Base-by-base conservation (phyloP, 2,329 filamentous ascomycete species). In the Epichloe festucae region DNA sequence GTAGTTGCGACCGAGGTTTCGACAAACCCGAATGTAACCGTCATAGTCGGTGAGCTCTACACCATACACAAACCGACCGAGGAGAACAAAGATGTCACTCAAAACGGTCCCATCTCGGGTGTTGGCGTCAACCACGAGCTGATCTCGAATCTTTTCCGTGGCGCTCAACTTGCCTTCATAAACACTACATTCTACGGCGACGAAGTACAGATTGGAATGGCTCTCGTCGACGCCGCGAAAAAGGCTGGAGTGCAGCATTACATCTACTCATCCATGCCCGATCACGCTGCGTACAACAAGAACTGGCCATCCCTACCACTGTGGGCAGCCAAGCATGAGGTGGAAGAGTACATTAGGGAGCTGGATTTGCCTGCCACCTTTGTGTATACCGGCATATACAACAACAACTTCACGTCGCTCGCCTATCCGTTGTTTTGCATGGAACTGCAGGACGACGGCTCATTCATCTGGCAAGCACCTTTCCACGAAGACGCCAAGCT, bases 101-200 rank as follows among this genome's bases (percentile, higher is more conserved):
- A 72, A 69, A 85, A 75, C 73, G 87, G 67, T 56, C 79, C 64
- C 62, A 85, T 81, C 49, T 73, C 73, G 42, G 78, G 77, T 43
- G 76, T 81, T 55, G 78, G 85, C 56, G 80, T 91, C 62, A 88
- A 89, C 64, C 76, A 82, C 59, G 74, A 74, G 1, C 69, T 95
- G 57, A 85, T 95, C 63, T 75, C 79, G 50, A 77, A 85, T 58
- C 76, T 97, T 19, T 97, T 97, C 74, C 73, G 77, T 39, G 89
- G 87, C 55, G 85, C 87, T 21, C 85, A 94, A 60, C 77, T 94
- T 49, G 93, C 93, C 54, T 98, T 97, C 68, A 89, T 97, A 73
- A 98, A 98, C 72, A 98, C 93, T 42, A 95, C 89, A 5, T 94
- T 95, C 62, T 95, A 94, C 73, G 93, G 91, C 49, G 89, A 97